These are phyloP conservation scores for Plasmodium knowlesi DNA, from an alignment of 169 alveolate genomes.

Conservation along the genomic window DNA sequence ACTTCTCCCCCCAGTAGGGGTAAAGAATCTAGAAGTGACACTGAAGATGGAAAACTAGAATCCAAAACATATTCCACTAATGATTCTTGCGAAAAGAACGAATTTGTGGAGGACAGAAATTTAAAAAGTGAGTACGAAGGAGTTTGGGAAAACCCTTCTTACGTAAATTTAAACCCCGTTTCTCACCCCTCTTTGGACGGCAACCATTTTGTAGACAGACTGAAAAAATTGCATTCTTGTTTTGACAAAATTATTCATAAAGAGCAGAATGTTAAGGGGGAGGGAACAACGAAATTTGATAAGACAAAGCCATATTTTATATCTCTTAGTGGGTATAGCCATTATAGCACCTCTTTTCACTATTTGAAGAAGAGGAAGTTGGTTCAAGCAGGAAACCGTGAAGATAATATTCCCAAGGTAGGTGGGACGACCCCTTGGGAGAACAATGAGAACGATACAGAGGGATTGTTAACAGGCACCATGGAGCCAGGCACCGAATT, in stretches of 20 bases:
- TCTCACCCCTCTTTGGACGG: not conserved
- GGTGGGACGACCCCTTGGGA: not conserved
- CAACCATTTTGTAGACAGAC: constrained; percentile 1
- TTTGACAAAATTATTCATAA: constrained; percentile 42
- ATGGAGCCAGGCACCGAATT: not conserved
- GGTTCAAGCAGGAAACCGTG: not conserved
- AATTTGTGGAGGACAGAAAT: not conserved
- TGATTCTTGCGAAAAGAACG: not conserved
- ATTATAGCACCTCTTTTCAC: constrained; percentile 39
- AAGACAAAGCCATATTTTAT: constrained; percentile 1
- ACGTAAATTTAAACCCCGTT: not conserved
- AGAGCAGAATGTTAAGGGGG: not conserved
- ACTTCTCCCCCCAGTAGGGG: not conserved
- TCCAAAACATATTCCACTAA: not conserved
- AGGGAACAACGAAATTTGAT: not conserved
- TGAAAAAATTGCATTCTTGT: constrained; percentile 18
- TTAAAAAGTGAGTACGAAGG: not conserved
- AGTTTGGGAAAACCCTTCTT: not conserved
- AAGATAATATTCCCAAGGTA: not conserved
- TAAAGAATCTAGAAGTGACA: not conserved
- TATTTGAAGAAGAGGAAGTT: constrained; percentile 32
- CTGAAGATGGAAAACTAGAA: not conserved
- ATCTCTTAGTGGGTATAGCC: constrained; percentile 19
- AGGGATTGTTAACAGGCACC: not conserved
- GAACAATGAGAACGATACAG: not conserved